Base-by-base conservation (phyloP, 805 yeast genomes). In the Saccharomycopsis fodiens region DNA sequence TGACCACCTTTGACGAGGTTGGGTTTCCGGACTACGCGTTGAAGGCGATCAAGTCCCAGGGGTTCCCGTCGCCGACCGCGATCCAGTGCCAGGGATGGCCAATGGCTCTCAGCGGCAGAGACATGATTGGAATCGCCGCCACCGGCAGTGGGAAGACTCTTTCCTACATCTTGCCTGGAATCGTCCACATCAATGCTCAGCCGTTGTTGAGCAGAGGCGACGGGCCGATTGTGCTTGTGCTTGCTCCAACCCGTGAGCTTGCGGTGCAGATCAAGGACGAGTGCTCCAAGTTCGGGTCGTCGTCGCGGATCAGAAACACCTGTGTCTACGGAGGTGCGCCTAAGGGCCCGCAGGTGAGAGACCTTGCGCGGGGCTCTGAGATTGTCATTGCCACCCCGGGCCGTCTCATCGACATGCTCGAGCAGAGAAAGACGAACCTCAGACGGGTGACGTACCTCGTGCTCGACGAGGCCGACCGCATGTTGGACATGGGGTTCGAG, bases 1-100 rank as follows among this genome's bases (percentile, higher is more conserved):
- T 93, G 60, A 81, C 91, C 56, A 59, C 76, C 41, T 93, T 93
- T 58, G 96, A 93, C 55, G 97, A 93, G 73, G 96, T 96, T 61
- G 97, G 97, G 40, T 91, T 93, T 77, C 98, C 98, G 55, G 85
- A 79, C 57, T 89, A 91, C 64, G 97, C 91, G 38, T 74, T 93
- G 61, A 72, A 68, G 49, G 96, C 91, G 73, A 89, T 93, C 57
- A 78, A 84, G 68, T 80, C 80, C 50, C 88, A 85, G 68, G 97
- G 97, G 51, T 93, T 93, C 72, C 93, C 82, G 46, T 77, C 72
- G 54, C 98, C 98, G 59, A 93, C 98, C 47, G 88, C 87, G 55
- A 93, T 93, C 61, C 98, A 93, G 73, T 87, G 96, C 68, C 98
- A 93, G 73, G 98, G 98, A 73, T 93, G 98, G 98, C 98, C 98